These are phyloP conservation scores for Citrus australasica DNA, from an alignment of 345 rosid genomes.

Conservation along the genomic window DNA sequence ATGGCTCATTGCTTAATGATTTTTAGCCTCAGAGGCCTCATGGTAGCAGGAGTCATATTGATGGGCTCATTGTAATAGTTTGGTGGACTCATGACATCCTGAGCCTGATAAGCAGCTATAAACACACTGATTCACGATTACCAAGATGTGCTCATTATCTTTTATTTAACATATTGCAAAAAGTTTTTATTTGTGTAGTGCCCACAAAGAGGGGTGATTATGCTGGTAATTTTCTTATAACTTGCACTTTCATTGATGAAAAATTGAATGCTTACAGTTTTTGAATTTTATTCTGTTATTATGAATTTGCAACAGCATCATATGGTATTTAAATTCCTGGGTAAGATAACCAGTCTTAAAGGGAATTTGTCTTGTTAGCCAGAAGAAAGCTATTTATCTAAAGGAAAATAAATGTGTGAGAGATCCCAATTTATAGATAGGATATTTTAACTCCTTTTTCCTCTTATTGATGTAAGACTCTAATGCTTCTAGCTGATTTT, in stretches of 20 bases:
- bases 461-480: conserved; percentile 1
- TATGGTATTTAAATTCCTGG: background rate
- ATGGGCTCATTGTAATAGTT: too few relatives aligned
- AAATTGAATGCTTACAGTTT: background rate
- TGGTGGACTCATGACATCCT: too few relatives aligned
- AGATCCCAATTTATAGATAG: background rate
- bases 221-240: background rate
- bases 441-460: background rate
- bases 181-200: too few relatives aligned
- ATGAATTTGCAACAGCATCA: background rate
- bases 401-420: background rate
- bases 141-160: too few relatives aligned
- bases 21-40: background rate
- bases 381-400: background rate
- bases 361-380: background rate
- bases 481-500: conserved; percentile 17
- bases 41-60: background rate
- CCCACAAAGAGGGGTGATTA: too few relatives aligned
- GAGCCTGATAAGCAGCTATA: too few relatives aligned
- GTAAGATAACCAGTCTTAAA: background rate
- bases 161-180: too few relatives aligned
- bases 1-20: background rate
- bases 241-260: background rate
- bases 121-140: too few relatives aligned
- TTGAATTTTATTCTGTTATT: background rate